phyloP scores from a whole-genome alignment of 2,329 filamentous ascomycete species.

The Cryphonectria japonica region DNA sequence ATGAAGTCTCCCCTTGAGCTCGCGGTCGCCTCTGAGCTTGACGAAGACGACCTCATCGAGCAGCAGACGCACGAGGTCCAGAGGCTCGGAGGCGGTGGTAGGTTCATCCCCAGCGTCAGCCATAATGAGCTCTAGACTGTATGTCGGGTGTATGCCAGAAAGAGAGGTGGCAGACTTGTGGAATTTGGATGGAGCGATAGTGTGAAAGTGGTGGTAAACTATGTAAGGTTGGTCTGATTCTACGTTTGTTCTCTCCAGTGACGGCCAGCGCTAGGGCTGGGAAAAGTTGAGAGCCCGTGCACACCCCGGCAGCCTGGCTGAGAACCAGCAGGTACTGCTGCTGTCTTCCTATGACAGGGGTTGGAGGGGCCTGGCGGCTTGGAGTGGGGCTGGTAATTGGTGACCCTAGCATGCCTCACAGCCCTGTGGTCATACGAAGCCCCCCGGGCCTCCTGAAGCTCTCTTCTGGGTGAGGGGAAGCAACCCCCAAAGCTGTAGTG shows the following conservation, averaged over 20 bases:
- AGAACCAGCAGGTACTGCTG: background rate
- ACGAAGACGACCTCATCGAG: constrained; percentile 97
- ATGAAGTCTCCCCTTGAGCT: constrained; percentile 93
- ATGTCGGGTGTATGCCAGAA: background rate
- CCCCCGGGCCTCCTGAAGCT: background rate
- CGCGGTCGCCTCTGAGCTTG: constrained; percentile 92
- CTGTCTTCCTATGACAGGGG: background rate
- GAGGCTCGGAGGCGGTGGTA: constrained; percentile 80
- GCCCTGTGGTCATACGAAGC: background rate
- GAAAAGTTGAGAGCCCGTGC: constrained; percentile 20
- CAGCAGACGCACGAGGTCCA: constrained; percentile 92
- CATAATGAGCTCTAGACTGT: constrained; percentile 56
- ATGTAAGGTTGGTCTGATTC: background rate
- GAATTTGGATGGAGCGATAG: background rate
- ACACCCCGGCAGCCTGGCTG: background rate
- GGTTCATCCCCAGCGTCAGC: constrained; percentile 79
- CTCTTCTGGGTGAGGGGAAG: background rate
- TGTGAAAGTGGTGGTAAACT: background rate
- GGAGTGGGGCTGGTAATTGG: background rate
- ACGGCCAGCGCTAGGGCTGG: constrained; percentile 8
- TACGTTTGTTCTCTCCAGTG: background rate
- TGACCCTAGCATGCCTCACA: background rate
- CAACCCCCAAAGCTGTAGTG: background rate
- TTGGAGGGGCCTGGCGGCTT: background rate
- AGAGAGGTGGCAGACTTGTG: background rate